phyloP scores from a whole-genome alignment of 1,284 basidiomycete species.

The Moesziomyces sp. region DNA sequence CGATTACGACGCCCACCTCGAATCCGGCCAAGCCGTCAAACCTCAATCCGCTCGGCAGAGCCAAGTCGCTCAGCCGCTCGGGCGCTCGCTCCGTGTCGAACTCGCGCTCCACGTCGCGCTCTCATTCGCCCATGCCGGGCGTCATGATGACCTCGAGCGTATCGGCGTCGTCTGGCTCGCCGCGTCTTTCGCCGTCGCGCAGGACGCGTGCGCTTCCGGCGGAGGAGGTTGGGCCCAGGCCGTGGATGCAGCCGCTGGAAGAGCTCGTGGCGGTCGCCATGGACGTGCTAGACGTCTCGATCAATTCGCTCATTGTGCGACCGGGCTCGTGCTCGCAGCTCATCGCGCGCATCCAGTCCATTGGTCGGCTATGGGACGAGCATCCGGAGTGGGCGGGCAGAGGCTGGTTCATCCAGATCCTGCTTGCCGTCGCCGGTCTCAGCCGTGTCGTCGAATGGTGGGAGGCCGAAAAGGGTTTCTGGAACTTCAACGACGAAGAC shows the following conservation, averaged over 20 bases:
- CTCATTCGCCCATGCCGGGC: conserved; percentile 86
- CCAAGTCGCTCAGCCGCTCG: conserved; percentile 37
- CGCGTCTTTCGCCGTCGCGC: conserved; percentile 56
- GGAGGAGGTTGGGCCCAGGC: conserved; percentile 45
- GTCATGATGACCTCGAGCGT: conserved; percentile 52
- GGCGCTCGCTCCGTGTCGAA: conserved; percentile 71
- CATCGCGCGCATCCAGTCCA: conserved; percentile 87
- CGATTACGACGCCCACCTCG: conserved; percentile 22
- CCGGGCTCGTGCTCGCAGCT: conserved; percentile 86
- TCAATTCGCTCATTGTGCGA: conserved; percentile 83
- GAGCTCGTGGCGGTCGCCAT: conserved; percentile 94
- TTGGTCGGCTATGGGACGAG: conserved; percentile 95
- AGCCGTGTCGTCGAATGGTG: conserved; percentile 99
- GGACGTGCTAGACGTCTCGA: conserved; percentile 89
- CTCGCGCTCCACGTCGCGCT: conserved; percentile 95
- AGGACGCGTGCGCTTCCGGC: conserved; percentile 44
- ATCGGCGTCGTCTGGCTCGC: conserved; percentile 54
- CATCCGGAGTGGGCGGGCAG: conserved; percentile 97
- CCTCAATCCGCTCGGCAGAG: conserved; percentile 48
- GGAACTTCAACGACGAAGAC: conserved; percentile 97
- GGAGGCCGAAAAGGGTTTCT: conserved; percentile 99
- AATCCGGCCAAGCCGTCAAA: conserved; percentile 40
- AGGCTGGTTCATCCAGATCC: conserved; percentile 93
- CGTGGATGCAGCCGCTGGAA: conserved; percentile 81
- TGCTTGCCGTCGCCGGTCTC: conserved; percentile 91